phyloP scores from a whole-genome alignment of 331 rosid genomes.

The Prunus yedoensis region DNA sequence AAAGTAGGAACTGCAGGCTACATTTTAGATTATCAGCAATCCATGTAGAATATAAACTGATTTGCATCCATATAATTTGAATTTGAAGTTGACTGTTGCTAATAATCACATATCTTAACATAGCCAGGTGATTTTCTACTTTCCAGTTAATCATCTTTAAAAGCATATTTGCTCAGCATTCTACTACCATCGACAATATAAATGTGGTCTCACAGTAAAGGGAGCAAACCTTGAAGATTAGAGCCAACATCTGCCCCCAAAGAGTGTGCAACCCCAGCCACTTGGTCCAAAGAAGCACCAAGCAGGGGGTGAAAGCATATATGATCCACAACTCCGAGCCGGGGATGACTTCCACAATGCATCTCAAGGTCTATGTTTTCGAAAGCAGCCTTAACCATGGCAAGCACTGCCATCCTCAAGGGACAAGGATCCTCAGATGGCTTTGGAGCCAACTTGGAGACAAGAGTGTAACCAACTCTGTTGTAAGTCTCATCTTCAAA shows the following conservation, averaged over 20 bases:
- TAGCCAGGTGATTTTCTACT: background rate
- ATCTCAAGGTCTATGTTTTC: conserved; percentile 47
- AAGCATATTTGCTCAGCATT: background rate
- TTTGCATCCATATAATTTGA: too few species aligned
- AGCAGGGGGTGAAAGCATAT: conserved; percentile 73
- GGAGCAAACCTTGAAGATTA: conserved; percentile 55
- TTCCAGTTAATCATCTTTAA: background rate
- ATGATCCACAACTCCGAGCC: conserved; percentile 83
- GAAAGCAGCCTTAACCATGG: conserved; percentile 76
- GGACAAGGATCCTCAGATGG: conserved; percentile 35
- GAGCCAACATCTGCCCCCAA: conserved; percentile 54
- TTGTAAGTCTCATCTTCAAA: conserved; percentile 78
- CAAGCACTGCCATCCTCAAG: conserved; percentile 55
- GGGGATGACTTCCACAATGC: conserved; percentile 74
- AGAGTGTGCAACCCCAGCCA: conserved; percentile 53
- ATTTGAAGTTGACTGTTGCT: background rate
- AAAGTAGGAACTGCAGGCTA: conserved; percentile 73
- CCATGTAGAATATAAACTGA: background rate
- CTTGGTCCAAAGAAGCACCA: conserved; percentile 52
- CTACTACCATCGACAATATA: background rate
- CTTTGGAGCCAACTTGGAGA: conserved; percentile 49
- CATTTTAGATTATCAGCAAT: conserved; percentile 25
- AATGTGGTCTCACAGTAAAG: background rate
- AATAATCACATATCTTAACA: background rate
- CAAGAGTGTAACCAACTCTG: conserved; percentile 88